A percentile compares a stretch with the other conserved stretches of the same genome.
phyloP scores from a whole-genome alignment of 2,329 filamentous ascomycete genomes.

The Colletotrichum liriopes region DNA sequence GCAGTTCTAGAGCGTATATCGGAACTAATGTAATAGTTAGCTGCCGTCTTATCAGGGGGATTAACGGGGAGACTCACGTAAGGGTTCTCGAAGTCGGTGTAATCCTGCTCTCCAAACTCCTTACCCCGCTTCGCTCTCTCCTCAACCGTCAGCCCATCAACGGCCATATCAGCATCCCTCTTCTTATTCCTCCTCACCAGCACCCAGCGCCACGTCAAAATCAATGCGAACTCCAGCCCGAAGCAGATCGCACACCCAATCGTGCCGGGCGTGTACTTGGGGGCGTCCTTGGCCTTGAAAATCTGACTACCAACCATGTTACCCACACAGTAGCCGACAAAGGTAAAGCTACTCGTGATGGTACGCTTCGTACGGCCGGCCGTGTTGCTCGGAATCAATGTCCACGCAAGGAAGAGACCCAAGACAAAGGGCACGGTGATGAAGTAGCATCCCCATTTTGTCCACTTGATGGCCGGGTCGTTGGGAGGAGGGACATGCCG shows the following conservation, averaged over 20 bases:
- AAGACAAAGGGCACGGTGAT: slow-evolving; percentile 53
- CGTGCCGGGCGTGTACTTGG: slow-evolving; percentile 61
- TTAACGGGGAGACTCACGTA: slow-evolving; percentile 47
- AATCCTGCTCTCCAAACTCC: slow-evolving; percentile 54
- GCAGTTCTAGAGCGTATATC: slow-evolving; percentile 10
- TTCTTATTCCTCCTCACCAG: slow-evolving; percentile 58
- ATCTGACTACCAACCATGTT: slow-evolving; percentile 65
- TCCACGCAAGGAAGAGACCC: slow-evolving; percentile 38
- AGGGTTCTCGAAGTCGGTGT: slow-evolving; percentile 56
- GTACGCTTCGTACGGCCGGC: slow-evolving; percentile 64
- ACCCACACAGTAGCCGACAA: slow-evolving; percentile 63
- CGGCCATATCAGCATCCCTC: slow-evolving; percentile 49
- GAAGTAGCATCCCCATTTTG: slow-evolving; percentile 56
- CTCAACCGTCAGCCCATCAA: slow-evolving; percentile 53
- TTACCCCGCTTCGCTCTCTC: slow-evolving; percentile 52
- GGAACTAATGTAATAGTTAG: not conserved
- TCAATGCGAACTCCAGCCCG: slow-evolving; percentile 54
- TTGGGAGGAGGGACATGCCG: slow-evolving; percentile 54
- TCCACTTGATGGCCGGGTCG: slow-evolving; percentile 53
- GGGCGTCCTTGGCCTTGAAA: slow-evolving; percentile 60
- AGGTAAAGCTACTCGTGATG: slow-evolving; percentile 60
- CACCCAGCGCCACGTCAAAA: slow-evolving; percentile 57
- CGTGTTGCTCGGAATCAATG: slow-evolving; percentile 59
- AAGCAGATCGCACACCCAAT: slow-evolving; percentile 57
- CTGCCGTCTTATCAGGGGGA: rapidly evolving